Evolutionary conservation across 2,329 filamentous ascomycete genomes (phyloP), one percentile per base, ranked within the genome.

Genomic region (Aspergillus texensis): DNA sequence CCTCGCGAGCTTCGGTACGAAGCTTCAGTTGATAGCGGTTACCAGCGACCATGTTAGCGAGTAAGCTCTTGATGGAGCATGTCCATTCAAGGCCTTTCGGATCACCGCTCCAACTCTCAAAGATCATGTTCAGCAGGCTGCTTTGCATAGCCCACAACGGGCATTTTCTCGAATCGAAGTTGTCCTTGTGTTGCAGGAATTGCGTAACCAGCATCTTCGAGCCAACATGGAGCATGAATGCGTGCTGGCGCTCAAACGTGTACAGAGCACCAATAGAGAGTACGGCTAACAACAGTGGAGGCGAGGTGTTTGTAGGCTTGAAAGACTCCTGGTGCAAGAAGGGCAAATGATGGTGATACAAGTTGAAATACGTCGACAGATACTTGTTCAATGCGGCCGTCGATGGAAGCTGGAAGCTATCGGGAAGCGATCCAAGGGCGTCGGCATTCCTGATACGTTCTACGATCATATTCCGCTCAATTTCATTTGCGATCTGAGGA

Each of bases 121-220:
- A 98, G 69, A 97, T 90, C 95, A 98, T 98, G 84, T 99, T 99
- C 63, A 99, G 84, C 60, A 99, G 83, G 4, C 94, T 96, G 77
- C 92, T 93, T 78, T 99, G 95, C 93, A 98, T 98, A 55, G 94
- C 95, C 94, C 95, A 98, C 16, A 99, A 81, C 4, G 95, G 95
- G 73, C 94, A 98, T 78, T 97, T 98, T 71, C 94, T 89, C 10
- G 95, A 98, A 83, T 94, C 97, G 79, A 98, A 98, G 80, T 96
- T 97, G 78, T 97, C 94, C 84, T 97, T 97, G 82, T 97, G 96
- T 80, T 97, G 93, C 66, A 99, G 80, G 78, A 98, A 98, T 77
- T 97, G 93, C 76, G 96, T 97, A 72, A 98, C 94, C 21, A 99
- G 86, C 32, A 98, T 91, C 83, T 98, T 99, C 64, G 95, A 97